These are phyloP conservation scores for Cladosporium sphaerospermum DNA, from an alignment of 2,329 filamentous ascomycete genomes.

Conservation along the genomic window DNA sequence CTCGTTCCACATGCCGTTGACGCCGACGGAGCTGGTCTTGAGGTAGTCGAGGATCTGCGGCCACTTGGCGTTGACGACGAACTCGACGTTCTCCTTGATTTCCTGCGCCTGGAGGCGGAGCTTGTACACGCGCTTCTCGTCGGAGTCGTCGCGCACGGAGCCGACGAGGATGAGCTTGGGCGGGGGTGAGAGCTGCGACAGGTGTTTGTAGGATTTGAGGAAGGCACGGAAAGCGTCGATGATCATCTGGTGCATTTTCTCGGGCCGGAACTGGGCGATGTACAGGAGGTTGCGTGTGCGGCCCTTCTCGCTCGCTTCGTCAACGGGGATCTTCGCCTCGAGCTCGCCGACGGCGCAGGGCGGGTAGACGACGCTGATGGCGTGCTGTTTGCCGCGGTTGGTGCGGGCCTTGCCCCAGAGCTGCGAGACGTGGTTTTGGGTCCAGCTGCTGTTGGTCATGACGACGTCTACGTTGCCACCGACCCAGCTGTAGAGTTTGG, in stretches of 20 bases:
- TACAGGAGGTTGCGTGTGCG: constrained; percentile 75
- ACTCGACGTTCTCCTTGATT: constrained; percentile 77
- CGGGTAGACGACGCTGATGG: constrained; percentile 77
- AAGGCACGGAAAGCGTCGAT: constrained; percentile 78
- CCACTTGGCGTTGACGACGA: constrained; percentile 87
- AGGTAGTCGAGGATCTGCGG: constrained; percentile 77
- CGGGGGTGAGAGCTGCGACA: constrained; percentile 16
- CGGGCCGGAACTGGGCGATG: constrained; percentile 93
- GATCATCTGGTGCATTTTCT: constrained; percentile 91
- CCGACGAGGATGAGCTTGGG: constrained; percentile 79
- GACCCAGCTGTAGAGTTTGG: constrained; percentile 71
- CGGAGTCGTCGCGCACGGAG: constrained; percentile 78
- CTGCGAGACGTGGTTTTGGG: constrained; percentile 70
- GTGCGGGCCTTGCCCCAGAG: constrained; percentile 63
- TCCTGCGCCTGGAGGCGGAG: constrained; percentile 77
- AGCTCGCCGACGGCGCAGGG: constrained; percentile 87
- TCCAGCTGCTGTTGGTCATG: constrained; percentile 98
- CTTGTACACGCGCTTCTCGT: constrained; percentile 80
- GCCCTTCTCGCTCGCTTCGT: constrained; percentile 58
- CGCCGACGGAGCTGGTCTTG: constrained; percentile 69
- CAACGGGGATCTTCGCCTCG: constrained; percentile 65
- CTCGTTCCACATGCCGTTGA: constrained; percentile 99
- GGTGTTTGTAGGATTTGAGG: constrained; percentile 49
- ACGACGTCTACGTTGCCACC: constrained; percentile 83
- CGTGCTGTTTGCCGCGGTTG: constrained; percentile 41